These are phyloP conservation scores for Hanseniaspora clermontiae DNA, from an alignment of 805 yeast species.

Conservation along the genomic window DNA sequence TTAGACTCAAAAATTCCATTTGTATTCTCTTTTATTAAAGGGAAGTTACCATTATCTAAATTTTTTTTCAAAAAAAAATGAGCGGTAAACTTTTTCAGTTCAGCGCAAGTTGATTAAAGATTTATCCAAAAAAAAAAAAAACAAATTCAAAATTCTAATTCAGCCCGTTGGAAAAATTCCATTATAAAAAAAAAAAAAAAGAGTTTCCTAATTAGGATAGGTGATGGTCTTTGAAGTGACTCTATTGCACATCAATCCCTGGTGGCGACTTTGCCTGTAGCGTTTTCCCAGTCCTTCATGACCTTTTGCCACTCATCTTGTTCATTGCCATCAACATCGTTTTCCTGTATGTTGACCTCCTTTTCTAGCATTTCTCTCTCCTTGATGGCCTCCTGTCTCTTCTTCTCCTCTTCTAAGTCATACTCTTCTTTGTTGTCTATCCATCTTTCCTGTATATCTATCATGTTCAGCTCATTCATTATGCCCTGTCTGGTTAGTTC, in stretches of 20 bases:
- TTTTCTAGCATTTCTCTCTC: constrained; percentile 32
- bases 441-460: constrained; percentile 92
- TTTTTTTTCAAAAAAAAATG: neutral
- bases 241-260: constrained; percentile 15
- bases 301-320: constrained; percentile 66
- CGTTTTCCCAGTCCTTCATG: constrained; percentile 44
- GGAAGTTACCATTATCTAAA: neutral
- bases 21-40: neutral
- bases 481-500: constrained; percentile 70
- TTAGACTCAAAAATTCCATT: neutral
- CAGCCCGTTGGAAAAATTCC: neutral
- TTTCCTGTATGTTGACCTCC: constrained; percentile 29
- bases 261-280: constrained; percentile 26
- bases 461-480: constrained; percentile 24
- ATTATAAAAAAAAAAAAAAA: neutral
- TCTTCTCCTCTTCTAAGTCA: constrained; percentile 49
- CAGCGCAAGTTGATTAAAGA: neutral
- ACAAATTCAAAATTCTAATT: neutral
- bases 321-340: constrained; percentile 45
- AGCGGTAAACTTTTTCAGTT: neutral
- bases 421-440: constrained; percentile 67
- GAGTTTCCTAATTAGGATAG: neutral
- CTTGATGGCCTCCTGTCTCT: constrained; percentile 31
- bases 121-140: neutral
- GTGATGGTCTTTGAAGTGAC: neutral